phyloP scores from a whole-genome alignment of 1,284 basidiomycete species.

The Cystobasidiaceae sp. region DNA sequence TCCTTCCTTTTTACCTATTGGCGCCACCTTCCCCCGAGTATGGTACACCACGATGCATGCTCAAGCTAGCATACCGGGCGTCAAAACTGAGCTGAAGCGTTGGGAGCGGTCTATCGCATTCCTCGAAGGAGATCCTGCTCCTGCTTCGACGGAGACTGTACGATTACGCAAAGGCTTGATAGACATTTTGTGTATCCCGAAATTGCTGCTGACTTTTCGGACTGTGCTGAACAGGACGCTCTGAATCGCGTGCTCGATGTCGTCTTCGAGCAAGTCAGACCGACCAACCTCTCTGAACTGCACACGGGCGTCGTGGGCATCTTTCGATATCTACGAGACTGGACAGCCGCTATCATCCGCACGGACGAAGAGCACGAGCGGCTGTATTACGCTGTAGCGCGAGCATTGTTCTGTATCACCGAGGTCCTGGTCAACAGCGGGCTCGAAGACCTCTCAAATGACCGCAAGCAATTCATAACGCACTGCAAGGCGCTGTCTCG shows the following conservation, averaged over 20 bases:
- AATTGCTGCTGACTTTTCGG: neutral
- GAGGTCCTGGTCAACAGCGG: neutral
- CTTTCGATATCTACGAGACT: neutral
- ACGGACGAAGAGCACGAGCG: constrained; percentile 1
- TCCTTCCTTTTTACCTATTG: too few relatives aligned
- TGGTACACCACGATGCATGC: neutral
- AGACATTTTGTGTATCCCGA: neutral
- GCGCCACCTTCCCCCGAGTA: neutral
- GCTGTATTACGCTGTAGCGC: neutral
- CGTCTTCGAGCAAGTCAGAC: too few relatives aligned
- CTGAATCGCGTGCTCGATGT: neutral
- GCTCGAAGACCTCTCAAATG: neutral
- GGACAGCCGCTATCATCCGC: constrained; percentile 5
- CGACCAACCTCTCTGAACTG: neutral
- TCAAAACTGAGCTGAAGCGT: neutral
- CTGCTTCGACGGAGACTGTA: neutral
- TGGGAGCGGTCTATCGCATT: constrained; percentile 15
- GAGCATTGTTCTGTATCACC: neutral
- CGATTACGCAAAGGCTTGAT: too few relatives aligned
- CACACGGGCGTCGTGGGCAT: neutral
- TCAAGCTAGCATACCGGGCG: neutral
- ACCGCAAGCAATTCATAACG: neutral
- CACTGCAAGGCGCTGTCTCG: neutral
- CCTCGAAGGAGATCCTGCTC: neutral
- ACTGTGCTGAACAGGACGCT: neutral